Evolutionary conservation across 2,329 filamentous ascomycete species (phyloP).

Genomic region (Metarhizium anisopliae): DNA sequence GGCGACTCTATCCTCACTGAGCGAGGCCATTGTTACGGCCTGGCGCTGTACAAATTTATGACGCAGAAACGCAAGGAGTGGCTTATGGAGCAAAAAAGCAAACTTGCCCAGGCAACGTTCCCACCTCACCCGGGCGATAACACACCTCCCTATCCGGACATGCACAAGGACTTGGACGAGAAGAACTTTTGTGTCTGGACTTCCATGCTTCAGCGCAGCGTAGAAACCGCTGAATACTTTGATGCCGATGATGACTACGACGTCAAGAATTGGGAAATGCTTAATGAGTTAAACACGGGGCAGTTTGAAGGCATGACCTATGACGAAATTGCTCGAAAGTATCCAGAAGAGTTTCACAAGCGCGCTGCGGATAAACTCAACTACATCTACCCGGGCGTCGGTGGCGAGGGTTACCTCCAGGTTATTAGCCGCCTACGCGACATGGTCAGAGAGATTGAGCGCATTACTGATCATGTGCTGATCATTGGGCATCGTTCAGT

Average conservation of each 20-base stretch:
- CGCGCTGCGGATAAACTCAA: slow-evolving; percentile 81
- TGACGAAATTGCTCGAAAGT: slow-evolving; percentile 71
- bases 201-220: slow-evolving; percentile 85
- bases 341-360: slow-evolving; percentile 72
- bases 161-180: slow-evolving; percentile 57
- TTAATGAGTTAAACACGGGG: slow-evolving; percentile 92
- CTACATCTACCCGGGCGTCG: slow-evolving; percentile 93
- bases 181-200: slow-evolving; percentile 99
- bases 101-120: slow-evolving; percentile 67
- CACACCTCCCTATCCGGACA: slow-evolving; percentile 90
- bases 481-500: slow-evolving; percentile 90
- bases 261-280: slow-evolving; percentile 94
- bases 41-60: slow-evolving; percentile 75
- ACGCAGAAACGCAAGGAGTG: slow-evolving; percentile 71
- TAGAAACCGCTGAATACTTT: slow-evolving; percentile 83
- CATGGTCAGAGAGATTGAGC: slow-evolving; percentile 94
- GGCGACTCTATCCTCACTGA: slow-evolving; percentile 80
- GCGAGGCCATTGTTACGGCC: slow-evolving; percentile 70
- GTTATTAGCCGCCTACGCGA: slow-evolving; percentile 91
- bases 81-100: slow-evolving; percentile 74
- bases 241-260: slow-evolving; percentile 89
- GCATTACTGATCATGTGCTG: slow-evolving; percentile 90
- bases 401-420: slow-evolving; percentile 92
- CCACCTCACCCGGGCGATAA: slow-evolving; percentile 87
- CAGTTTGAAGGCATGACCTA: slow-evolving; percentile 94